Percentiles rank a stretch among this genome's conserved stretches.
These are phyloP conservation scores for Jasminum sambac DNA, from an alignment of 257 asterid genomes.

Conservation along the genomic window DNA sequence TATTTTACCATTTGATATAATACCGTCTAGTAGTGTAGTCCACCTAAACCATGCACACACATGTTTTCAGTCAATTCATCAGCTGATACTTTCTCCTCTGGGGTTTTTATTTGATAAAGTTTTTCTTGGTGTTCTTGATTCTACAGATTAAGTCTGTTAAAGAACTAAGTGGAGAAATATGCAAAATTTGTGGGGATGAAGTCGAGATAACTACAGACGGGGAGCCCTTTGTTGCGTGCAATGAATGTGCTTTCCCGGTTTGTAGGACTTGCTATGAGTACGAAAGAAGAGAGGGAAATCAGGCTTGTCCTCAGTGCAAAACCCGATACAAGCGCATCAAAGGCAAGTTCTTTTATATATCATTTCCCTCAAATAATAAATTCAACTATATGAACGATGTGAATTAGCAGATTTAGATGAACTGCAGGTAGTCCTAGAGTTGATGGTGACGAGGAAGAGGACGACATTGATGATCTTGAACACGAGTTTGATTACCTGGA, in stretches of 20 bases:
- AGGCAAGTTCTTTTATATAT: constrained; percentile 36
- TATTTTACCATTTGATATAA: neutral
- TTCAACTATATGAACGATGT: neutral
- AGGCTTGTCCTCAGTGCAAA: constrained; percentile 91
- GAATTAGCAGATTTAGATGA: constrained; percentile 15
- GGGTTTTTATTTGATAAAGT: neutral
- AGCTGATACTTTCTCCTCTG: neutral
- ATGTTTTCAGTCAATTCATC: neutral
- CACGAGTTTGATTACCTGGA: constrained; percentile 66
- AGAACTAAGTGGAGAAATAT: constrained; percentile 68
- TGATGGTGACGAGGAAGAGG: constrained; percentile 85
- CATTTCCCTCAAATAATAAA: neutral
- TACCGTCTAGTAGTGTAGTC: neutral
- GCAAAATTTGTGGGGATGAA: constrained; percentile 85
- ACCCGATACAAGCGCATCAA: constrained; percentile 88
- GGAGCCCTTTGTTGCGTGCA: constrained; percentile 92
- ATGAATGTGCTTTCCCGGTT: constrained; percentile 93
- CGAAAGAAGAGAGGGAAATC: constrained; percentile 87
- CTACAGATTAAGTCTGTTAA: constrained; percentile 68
- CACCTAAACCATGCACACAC: neutral
- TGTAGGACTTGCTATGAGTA: constrained; percentile 83
- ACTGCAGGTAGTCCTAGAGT: constrained; percentile 68
- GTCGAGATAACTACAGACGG: constrained; percentile 62
- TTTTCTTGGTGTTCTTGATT: constrained; percentile 18
- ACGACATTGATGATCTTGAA: constrained; percentile 64